These are phyloP conservation scores for Mortierella sp. DNA, from an alignment of 371 early-diverging fungal species.

Conservation along the genomic window DNA sequence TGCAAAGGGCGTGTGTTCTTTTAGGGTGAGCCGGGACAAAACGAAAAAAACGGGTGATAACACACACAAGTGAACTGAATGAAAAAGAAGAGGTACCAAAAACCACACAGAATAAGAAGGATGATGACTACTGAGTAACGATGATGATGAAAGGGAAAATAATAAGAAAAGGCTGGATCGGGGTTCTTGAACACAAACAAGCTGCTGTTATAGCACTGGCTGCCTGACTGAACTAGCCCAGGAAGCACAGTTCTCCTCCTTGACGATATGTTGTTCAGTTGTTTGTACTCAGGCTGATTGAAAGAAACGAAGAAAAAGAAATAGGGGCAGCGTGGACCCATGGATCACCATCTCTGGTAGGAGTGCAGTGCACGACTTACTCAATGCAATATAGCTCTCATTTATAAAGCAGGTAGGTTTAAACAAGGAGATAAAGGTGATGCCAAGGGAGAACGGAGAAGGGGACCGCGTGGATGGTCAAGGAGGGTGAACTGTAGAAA, in stretches of 20 bases:
- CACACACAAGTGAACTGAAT: background rate
- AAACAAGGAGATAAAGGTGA: background rate
- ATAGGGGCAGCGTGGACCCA: slow-evolving; percentile 8
- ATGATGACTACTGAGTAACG: background rate
- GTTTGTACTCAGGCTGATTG: background rate
- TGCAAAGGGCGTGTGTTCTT: background rate
- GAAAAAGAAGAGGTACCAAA: background rate
- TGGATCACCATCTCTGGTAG: background rate
- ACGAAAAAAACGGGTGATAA: background rate
- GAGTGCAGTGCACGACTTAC: background rate
- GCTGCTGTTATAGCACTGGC: background rate
- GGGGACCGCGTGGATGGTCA: background rate
- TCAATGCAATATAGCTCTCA: background rate
- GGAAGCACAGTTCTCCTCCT: background rate
- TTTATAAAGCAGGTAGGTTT: background rate
- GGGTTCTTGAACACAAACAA: background rate
- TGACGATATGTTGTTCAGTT: background rate
- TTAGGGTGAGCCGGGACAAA: slow-evolving; percentile 25
- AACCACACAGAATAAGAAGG: background rate
- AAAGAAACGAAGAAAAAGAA: background rate
- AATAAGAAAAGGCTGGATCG: background rate
- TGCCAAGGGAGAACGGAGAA: background rate
- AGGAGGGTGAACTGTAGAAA: background rate
- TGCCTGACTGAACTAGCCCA: background rate
- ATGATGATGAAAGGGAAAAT: background rate